Base-by-base conservation (phyloP, 371 early-diverging fungal species). In the Mucor mucedo region DNA sequence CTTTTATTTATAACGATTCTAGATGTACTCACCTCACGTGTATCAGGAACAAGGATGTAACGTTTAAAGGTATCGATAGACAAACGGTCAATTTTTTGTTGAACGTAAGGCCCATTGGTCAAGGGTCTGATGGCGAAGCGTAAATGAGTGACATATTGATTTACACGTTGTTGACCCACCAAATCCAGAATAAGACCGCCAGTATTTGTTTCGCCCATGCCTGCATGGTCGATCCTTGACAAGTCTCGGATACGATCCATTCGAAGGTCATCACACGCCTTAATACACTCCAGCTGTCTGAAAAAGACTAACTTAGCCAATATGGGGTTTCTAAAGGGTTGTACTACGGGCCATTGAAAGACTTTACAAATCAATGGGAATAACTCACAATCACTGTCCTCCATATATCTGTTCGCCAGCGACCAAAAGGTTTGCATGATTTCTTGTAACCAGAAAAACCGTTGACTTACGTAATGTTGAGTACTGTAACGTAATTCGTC, bases 221-320 rank as follows among this genome's bases (percentile, higher is more conserved):
- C 8, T 7, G 52, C 8, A 33, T 41, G 28, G 11, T 52, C 61
- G 5, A 68, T 21, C 2, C 50, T 60, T 1, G 45, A 48, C 13
- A 78, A 56, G 40, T 76, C 80, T 41, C 55, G 53, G 21, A 74
- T 55, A 41, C 78, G 64, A 28, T 62, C 62, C 33, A 55, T 52
- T 16, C 78, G 64, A 1, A 63, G 32, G 42, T 62, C 63, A 8
- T 76, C 72, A 59, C 71, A 76, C 2, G 59, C 40, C 3, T 67
- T 58, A 10, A 76, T 52, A 16, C 68, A 63, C 59, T 80, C 80
- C 10, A 76, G 40, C 30, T 71, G 71, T 35, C 75, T 77, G 40
- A 80, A 80, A 32, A 76, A 76, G 5, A 67, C 60, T 9, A 80
- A 56, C 32, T 72, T 73, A 4, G 71, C 74, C 27, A 80, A 50